These are phyloP conservation scores for Arthrobotrys musiformis DNA, from an alignment of 2,329 filamentous ascomycete genomes.

Conservation along the genomic window DNA sequence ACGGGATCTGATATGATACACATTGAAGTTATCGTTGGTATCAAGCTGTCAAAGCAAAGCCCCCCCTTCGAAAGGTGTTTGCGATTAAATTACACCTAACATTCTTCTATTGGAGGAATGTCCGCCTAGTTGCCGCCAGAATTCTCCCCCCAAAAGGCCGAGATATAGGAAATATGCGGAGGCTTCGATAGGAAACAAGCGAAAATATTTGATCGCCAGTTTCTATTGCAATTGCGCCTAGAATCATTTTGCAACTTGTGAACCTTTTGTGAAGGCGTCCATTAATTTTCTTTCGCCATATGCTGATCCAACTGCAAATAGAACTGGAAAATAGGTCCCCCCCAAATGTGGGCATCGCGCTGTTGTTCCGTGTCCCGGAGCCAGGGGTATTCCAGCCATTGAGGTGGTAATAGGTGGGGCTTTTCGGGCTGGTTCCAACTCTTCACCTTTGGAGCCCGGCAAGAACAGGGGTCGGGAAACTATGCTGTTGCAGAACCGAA, in stretches of 20 bases:
- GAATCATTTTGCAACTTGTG: slow-evolving; percentile 24
- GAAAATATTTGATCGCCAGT: slow-evolving; percentile 53
- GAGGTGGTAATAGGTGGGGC: slow-evolving; percentile 8
- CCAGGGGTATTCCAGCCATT: slow-evolving; percentile 14
- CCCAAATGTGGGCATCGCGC: slow-evolving; percentile 1
- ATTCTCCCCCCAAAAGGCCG: slow-evolving; percentile 21
- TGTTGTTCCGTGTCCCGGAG: slow-evolving; percentile 21
- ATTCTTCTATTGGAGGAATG: slow-evolving; percentile 53
- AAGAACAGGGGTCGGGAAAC: slow-evolving; percentile 29
- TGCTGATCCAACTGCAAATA: slow-evolving; percentile 42
- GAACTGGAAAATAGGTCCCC: neutral
- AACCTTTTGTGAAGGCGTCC: slow-evolving; percentile 16
- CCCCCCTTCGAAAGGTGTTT: slow-evolving; percentile 50
- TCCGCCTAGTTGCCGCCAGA: slow-evolving; percentile 44
- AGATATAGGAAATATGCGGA: slow-evolving; percentile 52
- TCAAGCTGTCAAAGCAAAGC: slow-evolving; percentile 24
- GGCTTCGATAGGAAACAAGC: slow-evolving; percentile 43
- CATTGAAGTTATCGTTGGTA: slow-evolving; percentile 29
- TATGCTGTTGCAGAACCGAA: slow-evolving; percentile 54
- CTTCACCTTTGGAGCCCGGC: slow-evolving; percentile 16
- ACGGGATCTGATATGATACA: slow-evolving; percentile 33
- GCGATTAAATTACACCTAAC: slow-evolving; percentile 49
- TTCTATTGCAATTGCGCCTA: slow-evolving; percentile 46
- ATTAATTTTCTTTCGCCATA: slow-evolving; percentile 43
- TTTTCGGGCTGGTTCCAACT: slow-evolving; percentile 19